phyloP scores from a whole-genome alignment of 768 basidiomycete species.

The Boletellus emodensis region DNA sequence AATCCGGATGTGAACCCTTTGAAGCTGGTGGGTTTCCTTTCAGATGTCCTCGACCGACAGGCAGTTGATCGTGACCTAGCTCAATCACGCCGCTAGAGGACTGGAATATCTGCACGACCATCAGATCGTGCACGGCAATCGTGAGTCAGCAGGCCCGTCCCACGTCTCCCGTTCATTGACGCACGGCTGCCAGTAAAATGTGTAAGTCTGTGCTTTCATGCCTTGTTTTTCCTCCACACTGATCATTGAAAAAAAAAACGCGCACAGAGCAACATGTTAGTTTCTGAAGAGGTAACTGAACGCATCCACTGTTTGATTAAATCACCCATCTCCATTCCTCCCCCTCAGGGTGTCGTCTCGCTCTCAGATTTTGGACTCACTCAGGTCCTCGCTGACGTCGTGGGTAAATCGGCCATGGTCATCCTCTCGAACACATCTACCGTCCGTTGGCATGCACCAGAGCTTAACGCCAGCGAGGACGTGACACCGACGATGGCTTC shows the following conservation, averaged over 20 bases:
- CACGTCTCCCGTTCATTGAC: slow-evolving; percentile 1
- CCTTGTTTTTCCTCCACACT: background rate
- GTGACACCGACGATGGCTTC: slow-evolving; percentile 42
- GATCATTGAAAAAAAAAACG: background rate
- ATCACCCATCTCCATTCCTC: background rate
- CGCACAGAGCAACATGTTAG: slow-evolving; percentile 53
- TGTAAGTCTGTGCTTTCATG: slow-evolving; percentile 34
- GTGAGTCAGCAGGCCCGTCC: slow-evolving; percentile 35
- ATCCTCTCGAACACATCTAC: slow-evolving; percentile 45
- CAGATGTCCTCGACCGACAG: background rate
- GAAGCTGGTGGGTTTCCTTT: slow-evolving; percentile 34
- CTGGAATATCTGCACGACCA: slow-evolving; percentile 52
- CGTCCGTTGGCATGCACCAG: slow-evolving; percentile 61
- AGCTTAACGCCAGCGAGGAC: slow-evolving; percentile 46
- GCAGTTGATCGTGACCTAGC: slow-evolving; percentile 29
- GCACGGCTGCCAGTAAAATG: slow-evolving; percentile 47
- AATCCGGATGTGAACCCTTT: slow-evolving; percentile 38
- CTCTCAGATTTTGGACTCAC: slow-evolving; percentile 66
- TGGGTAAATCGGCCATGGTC: slow-evolving; percentile 44
- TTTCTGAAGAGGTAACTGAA: slow-evolving; percentile 42
- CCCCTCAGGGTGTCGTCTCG: slow-evolving; percentile 45
- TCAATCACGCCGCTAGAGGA: slow-evolving; percentile 52
- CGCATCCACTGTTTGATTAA: background rate
- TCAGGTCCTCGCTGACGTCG: slow-evolving; percentile 55
- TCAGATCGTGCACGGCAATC: slow-evolving; percentile 55